Base-by-base conservation (phyloP, 352 stramenopile genomes). In the Pythium biforme region DNA sequence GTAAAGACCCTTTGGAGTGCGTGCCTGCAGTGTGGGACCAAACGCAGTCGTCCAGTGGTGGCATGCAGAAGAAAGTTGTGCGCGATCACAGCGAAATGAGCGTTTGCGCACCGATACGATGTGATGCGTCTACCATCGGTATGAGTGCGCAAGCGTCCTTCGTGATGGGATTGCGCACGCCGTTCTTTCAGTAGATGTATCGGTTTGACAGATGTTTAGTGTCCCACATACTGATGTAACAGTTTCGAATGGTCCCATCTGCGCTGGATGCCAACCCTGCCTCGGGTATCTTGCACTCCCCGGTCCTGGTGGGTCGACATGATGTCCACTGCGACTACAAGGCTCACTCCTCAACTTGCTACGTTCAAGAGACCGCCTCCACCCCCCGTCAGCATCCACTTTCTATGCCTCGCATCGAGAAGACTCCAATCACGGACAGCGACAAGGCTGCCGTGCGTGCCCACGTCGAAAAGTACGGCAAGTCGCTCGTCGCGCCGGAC, bases 401-500 rank as follows among this genome's bases (percentile, higher is more conserved):
- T n/a, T n/a, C n/a, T 22, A 64, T 64, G 57, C 57, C 57, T 22
- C 57, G 57, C 7, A 9, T 14, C 14, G 37, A 43, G 14, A 43
- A 43, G 37, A 17, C 12, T 7, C 37, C 37, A 4, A 43, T 43
- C 37, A n/a, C 37, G 1, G 37, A 43, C 9, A n/a, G 23, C 39
- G 37, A 22, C 29, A 64, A 64, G 57, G 7, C 8, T 10, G 11
- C 25, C 7, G 31, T 48, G 20, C 22, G 27, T 14, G 39, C 46
- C 10, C 6, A 55, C 19, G 51, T 66, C 23, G 33, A 61, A n/a
- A 59, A 59, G n/a, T 61, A 61, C 33, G 51, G 22, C 29, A 43
- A 55, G 41, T 60, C 41, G 33, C 49, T 61, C 17, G 51, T 66
- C 50, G 41, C 33, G 9, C 59, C 59, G 2, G 59, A 66, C 31